Base-by-base conservation (phyloP, 2,329 filamentous ascomycete genomes). In the Talaromyces funiculosus region DNA sequence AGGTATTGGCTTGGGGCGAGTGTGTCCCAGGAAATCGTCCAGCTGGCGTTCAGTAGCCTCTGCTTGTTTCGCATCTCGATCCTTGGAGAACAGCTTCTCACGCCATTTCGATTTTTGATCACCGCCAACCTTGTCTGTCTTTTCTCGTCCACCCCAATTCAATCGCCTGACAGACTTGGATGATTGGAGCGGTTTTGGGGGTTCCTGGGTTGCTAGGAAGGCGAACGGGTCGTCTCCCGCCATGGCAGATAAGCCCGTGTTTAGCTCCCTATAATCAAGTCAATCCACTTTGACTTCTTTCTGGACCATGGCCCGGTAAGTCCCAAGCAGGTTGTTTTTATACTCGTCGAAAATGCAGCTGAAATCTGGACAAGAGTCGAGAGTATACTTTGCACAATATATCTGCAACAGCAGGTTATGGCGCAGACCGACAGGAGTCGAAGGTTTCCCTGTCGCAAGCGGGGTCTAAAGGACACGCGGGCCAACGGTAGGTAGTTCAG, bases 1-100 rank as follows among this genome's bases (percentile, higher is more conserved):
- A 33, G 42, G 64, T 42, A 49, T 60, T 60, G 61, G 62, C 37
- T 18, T 51, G 5, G 80, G 75, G 56, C 79, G 81, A 49, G 80
- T 80, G 56, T 81, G 78, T 64, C 80, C 81, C 60, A 86, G 77
- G 71, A 86, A 86, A 68, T 83, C 83, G 71, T 80, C 78, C 60
- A 86, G 78, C 64, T 77, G 76, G 58, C 75, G 72, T 62, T 80
- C 73, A 43, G 79, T 71, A 59, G 73, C 73, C 54, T 65, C 68
- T 35, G 47, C 56, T 14, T 66, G 69, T 65, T 75, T 76, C 24
- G 62, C 22, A 18, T 61, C 61, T 14, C 59, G 55, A 45, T 78
- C 76, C 57, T 75, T 75, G 40, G 71, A 72, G 65, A 81, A 80
- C 56, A 82, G 71, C 69, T 82, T 83, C 60, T 76, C 77, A 64